These are phyloP conservation scores for Pilasporangium apinafurcum DNA, from an alignment of 352 stramenopile genomes.

Conservation along the genomic window DNA sequence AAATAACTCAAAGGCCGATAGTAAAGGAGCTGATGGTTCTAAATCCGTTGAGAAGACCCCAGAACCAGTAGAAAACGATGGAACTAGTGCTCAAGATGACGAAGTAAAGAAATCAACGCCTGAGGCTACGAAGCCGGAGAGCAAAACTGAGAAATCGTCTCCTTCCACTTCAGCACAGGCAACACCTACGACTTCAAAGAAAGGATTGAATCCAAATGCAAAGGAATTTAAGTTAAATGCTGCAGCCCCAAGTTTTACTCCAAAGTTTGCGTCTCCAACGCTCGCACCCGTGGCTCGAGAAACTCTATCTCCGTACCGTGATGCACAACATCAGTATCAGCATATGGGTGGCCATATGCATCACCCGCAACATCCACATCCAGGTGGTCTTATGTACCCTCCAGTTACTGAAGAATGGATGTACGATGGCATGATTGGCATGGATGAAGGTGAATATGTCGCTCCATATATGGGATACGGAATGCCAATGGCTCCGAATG, in stretches of 20 bases:
- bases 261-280: conserved; percentile 29
- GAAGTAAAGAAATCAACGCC: conserved; percentile 3
- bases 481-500: conserved; percentile 48
- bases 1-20: conserved; percentile 1
- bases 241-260: conserved; percentile 57
- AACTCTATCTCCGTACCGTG: conserved; percentile 43
- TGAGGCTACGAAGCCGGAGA: not conserved
- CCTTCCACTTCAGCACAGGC: conserved; percentile 1
- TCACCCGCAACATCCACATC: conserved; percentile 20
- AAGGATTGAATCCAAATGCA: conserved; percentile 74
- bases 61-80: conserved; percentile 1
- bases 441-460: conserved; percentile 42
- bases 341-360: conserved; percentile 14
- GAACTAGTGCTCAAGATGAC: conserved; percentile 11
- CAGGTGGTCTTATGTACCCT: conserved; percentile 34
- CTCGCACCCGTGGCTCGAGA: conserved; percentile 6
- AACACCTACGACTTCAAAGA: conserved; percentile 31
- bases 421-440: conserved; percentile 46
- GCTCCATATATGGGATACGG: conserved; percentile 65
- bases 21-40: conserved; percentile 3
- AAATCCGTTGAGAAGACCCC: not conserved
- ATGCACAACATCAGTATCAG: conserved; percentile 5
- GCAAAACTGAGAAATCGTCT: not conserved
- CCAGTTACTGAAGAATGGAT: conserved; percentile 69
- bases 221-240: conserved; percentile 86